Percentiles rank a stretch among this genome's conserved stretches.
Evolutionary conservation across 225 moss, liverwort and hornwort species (phyloP).

Genomic region (Marchantia paleacea): DNA sequence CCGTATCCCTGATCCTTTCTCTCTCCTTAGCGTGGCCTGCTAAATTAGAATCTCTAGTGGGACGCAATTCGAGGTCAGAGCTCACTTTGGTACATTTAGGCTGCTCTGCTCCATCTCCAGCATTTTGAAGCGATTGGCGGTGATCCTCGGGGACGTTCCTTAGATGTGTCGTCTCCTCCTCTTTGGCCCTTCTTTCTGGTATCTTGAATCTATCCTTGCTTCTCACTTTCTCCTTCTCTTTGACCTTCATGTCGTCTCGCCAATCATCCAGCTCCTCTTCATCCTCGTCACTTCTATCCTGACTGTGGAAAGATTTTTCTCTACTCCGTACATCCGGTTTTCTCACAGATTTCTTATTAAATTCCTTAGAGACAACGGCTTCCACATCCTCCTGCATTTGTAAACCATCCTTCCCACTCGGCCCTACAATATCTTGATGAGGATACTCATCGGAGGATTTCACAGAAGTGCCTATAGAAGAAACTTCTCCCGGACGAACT

Average conservation of each 20-base stretch:
- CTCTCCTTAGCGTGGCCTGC: constrained; percentile 1
- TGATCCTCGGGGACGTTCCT: constrained; percentile 10
- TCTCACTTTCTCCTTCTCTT: constrained; percentile 55
- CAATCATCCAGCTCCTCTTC: constrained; percentile 78
- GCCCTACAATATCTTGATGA: background rate
- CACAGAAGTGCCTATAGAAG: background rate
- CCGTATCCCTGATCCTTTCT: constrained; percentile 13
- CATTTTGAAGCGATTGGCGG: constrained; percentile 28
- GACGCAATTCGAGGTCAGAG: constrained; percentile 15
- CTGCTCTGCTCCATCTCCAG: constrained; percentile 9
- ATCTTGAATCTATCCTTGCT: constrained; percentile 55
- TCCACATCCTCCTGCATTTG: constrained; percentile 17
- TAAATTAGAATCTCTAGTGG: constrained; percentile 5
- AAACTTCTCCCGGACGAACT: constrained; percentile 6
- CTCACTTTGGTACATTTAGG: constrained; percentile 16
- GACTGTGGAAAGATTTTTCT: constrained; percentile 37
- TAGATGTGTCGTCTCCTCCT: constrained; percentile 36
- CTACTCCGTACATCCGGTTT: constrained; percentile 49
- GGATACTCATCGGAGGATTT: background rate
- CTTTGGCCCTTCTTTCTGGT: constrained; percentile 43
- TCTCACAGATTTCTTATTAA: constrained; percentile 44
- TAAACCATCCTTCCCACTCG: constrained; percentile 18
- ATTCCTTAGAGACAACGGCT: constrained; percentile 15
- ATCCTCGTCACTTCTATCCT: constrained; percentile 57
- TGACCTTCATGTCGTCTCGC: constrained; percentile 74